Evolutionary conservation across 2,329 filamentous ascomycete genomes (phyloP).

Genomic region (Ceratocystis huliohia): DNA sequence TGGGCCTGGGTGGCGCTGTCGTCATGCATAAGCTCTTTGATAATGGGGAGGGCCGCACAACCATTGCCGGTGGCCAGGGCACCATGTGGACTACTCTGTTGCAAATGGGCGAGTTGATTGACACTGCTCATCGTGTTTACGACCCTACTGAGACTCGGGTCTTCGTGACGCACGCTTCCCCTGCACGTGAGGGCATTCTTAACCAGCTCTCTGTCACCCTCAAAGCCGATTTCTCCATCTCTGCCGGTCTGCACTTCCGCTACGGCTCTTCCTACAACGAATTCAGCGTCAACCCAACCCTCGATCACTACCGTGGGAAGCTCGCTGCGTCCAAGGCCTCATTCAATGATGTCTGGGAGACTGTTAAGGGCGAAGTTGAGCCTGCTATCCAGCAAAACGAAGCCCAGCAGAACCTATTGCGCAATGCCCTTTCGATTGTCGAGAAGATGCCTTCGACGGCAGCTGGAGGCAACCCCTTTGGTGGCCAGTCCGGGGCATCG

Average conservation of each 20-base stretch:
- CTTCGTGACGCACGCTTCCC: constrained; percentile 93
- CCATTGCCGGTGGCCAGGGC: constrained; percentile 93
- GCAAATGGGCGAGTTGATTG: constrained; percentile 95
- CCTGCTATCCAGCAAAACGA: constrained; percentile 88
- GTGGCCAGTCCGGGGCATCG: constrained; percentile 64
- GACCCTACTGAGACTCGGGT: constrained; percentile 94
- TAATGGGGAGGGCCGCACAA: constrained; percentile 93
- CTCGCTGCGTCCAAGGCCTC: constrained; percentile 94
- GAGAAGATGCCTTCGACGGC: constrained; percentile 95
- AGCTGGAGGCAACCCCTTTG: constrained; percentile 92
- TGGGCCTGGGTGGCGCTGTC: constrained; percentile 87
- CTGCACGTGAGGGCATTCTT: constrained; percentile 86
- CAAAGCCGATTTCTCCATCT: constrained; percentile 97
- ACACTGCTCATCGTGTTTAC: constrained; percentile 95
- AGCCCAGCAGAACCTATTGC: constrained; percentile 79
- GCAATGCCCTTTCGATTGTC: constrained; percentile 86
- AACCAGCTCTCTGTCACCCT: constrained; percentile 96
- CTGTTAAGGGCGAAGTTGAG: constrained; percentile 90
- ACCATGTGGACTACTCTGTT: constrained; percentile 99
- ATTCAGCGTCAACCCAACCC: constrained; percentile 94
- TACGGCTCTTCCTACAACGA: constrained; percentile 99
- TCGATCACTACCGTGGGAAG: constrained; percentile 98
- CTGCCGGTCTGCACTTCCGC: constrained; percentile 91
- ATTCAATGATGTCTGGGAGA: constrained; percentile 99
- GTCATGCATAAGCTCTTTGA: constrained; percentile 99